These are phyloP conservation scores for Pleodorina starrii DNA, from an alignment of 139 green algal species.

Conservation along the genomic window DNA sequence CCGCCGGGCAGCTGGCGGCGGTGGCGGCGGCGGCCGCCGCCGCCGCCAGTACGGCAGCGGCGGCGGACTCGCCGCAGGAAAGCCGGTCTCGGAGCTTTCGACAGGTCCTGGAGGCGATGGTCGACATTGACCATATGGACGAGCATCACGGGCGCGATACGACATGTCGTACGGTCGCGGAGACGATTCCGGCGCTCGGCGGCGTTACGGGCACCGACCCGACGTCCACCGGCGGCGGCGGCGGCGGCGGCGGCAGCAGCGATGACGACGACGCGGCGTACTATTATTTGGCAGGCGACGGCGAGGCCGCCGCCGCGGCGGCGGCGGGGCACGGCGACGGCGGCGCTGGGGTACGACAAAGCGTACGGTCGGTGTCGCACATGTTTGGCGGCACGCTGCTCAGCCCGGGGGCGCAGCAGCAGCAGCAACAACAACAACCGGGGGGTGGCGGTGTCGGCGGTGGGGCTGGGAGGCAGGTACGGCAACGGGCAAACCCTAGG, in stretches of 20 bases:
- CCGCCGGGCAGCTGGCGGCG: neutral
- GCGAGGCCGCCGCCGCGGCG: slow-evolving; percentile 3
- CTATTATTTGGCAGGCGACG: slow-evolving; percentile 17
- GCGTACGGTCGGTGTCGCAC: neutral
- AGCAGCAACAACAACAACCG: no score
- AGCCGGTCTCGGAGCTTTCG: neutral
- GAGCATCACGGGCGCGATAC: slow-evolving; percentile 10
- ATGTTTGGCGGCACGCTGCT: slow-evolving; percentile 17
- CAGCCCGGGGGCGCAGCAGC: neutral
- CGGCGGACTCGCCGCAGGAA: neutral
- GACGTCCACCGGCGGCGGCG: neutral
- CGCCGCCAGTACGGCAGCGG: neutral
- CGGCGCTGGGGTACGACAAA: neutral
- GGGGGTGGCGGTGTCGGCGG: no score
- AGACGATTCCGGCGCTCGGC: slow-evolving; percentile 17
- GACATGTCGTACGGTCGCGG: slow-evolving; percentile 19
- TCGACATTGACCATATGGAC: slow-evolving; percentile 37
- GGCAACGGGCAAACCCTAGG: no score
- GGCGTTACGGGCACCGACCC: neutral
- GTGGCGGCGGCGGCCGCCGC: neutral
- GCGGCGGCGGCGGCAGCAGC: neutral
- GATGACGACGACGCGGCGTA: slow-evolving; percentile 18
- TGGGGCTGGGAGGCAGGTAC: no score
- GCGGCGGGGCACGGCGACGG: neutral
- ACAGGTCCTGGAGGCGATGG: neutral